Conservation (phyloP, 2,329 filamentous ascomycete genomes). For the Stachybotrys chlorohalonatus region DNA sequence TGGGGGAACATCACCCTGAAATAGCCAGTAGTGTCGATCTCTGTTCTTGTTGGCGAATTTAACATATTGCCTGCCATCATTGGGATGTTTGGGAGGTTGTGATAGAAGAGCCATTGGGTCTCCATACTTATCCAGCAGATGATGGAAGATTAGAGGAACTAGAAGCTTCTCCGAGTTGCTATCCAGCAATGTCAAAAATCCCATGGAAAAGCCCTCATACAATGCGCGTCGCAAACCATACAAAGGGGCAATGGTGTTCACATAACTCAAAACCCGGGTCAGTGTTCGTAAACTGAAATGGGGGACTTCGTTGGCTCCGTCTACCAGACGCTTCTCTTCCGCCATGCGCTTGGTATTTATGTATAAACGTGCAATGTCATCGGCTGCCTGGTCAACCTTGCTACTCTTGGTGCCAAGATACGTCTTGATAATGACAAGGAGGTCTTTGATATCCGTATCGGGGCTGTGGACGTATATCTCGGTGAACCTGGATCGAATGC, state of each 20-base stretch:
- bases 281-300: conserved; percentile 95
- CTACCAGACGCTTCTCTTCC: conserved; percentile 75
- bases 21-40: conserved; percentile 79
- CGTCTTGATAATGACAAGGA: conserved; percentile 78
- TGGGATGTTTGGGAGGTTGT: conserved; percentile 68
- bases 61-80: conserved; percentile 69
- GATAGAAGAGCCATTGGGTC: conserved; percentile 66
- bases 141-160: conserved; percentile 68
- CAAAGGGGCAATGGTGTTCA: conserved; percentile 70
- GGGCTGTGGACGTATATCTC: conserved; percentile 92
- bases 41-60: conserved; percentile 59
- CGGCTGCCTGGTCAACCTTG: conserved; percentile 62
- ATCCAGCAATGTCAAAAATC: conserved; percentile 84
- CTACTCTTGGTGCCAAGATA: conserved; percentile 69
- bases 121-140: conserved; percentile 61
- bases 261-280: conserved; percentile 82
- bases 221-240: conserved; percentile 81
- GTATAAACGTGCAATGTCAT: conserved; percentile 81
- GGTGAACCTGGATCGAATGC: conserved; percentile 85
- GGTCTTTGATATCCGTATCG: conserved; percentile 75
- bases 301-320: conserved; percentile 90
- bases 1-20: conserved; percentile 55
- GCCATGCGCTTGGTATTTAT: conserved; percentile 77
- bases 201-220: conserved; percentile 97
- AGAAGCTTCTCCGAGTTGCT: conserved; percentile 72